Percentiles rank a stretch among this genome's conserved stretches.
Conservation (phyloP, 1,139 yeast species). For the Sugiyamaella novakii region DNA sequence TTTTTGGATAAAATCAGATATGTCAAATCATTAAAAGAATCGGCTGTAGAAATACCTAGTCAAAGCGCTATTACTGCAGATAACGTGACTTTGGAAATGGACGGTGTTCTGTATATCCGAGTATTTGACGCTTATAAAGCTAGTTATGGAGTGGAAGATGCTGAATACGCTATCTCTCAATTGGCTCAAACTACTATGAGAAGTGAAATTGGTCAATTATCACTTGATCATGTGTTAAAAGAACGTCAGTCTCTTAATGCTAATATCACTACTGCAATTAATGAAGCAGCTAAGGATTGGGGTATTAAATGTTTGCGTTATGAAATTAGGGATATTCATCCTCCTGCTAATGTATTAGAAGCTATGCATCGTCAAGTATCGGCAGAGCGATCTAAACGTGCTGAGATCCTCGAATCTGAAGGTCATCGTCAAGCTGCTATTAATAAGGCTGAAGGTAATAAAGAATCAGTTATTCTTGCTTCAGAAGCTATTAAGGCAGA, state of each 20-base stretch:
- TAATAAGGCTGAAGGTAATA: conserved; percentile 82
- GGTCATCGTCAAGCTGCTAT: conserved; percentile 78
- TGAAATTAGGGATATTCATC: conserved; percentile 86
- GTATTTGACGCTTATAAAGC: conserved; percentile 85
- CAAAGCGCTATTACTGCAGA: conserved; percentile 87
- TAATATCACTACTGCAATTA: conserved; percentile 75
- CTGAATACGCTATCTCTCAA: conserved; percentile 81
- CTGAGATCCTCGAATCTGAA: conserved; percentile 83
- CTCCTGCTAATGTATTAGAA: conserved; percentile 82
- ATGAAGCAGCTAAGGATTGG: conserved; percentile 86
- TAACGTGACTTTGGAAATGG: conserved; percentile 81
- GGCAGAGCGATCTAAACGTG: conserved; percentile 83
- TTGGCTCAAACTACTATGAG: conserved; percentile 91
- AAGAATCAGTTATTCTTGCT: conserved; percentile 65
- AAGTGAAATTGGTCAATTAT: conserved; percentile 80
- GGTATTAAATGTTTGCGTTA: conserved; percentile 83
- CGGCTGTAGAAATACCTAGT: conserved; percentile 79
- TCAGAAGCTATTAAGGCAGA: conserved; percentile 70
- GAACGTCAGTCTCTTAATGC: conserved; percentile 73
- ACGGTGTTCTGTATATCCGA: conserved; percentile 77
- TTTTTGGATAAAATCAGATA: conserved; percentile 74
- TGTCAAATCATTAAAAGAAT: conserved; percentile 79
- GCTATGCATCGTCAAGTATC: conserved; percentile 91
- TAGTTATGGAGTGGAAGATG: conserved; percentile 85
- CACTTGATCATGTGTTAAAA: conserved; percentile 73